Evolutionary conservation across 2,329 filamentous ascomycete genomes (phyloP), one percentile per base, ranked within the genome.

Genomic region (Nigrograna mackinnonii): DNA sequence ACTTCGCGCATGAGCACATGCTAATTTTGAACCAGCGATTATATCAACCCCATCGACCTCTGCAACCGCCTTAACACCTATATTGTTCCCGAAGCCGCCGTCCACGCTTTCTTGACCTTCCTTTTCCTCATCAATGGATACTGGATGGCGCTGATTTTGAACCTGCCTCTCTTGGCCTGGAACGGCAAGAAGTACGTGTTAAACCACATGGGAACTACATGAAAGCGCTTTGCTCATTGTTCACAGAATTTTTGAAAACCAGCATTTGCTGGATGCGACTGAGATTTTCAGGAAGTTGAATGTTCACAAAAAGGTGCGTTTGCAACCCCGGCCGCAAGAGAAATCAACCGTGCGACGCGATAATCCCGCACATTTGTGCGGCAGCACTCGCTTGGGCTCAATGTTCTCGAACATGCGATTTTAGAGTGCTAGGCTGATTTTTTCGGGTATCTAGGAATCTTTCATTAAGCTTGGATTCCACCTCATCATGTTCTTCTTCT

Each of bases 51-150:
- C 34, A 99, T 99, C 78, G 94, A 99, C 65, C 91, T 99, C 56
- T 99, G 94, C 87, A 99, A 99, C 85, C 91, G 94, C 64, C 87
- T 99, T 60, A 99, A 99, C 82, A 95, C 92, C 70, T 99, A 99
- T 79, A 99, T 99, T 70, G 86, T 99, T 66, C 94, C 94, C 67
- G 95, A 99, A 82, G 94, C 94, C 63, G 92, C 90, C 56, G 92
- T 99, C 53, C 95, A 99, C 72, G 92, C 87, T 55, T 94, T 97
- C 79, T 76, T 99, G 66, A 97, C 94, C 39, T 85, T 95, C 70
- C 75, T 99, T 52, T 99, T 99, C 79, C 79, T 99, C 49, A 90
- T 99, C 78, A 99, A 99, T 71, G 94, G 94, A 58, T 99, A 99
- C 80, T 99, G 95, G 95, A 68, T 97, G 53, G 88, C 95, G 39